Evolutionary conservation across 768 basidiomycete species (phyloP).

Genomic region (Termitomyces sp.): DNA sequence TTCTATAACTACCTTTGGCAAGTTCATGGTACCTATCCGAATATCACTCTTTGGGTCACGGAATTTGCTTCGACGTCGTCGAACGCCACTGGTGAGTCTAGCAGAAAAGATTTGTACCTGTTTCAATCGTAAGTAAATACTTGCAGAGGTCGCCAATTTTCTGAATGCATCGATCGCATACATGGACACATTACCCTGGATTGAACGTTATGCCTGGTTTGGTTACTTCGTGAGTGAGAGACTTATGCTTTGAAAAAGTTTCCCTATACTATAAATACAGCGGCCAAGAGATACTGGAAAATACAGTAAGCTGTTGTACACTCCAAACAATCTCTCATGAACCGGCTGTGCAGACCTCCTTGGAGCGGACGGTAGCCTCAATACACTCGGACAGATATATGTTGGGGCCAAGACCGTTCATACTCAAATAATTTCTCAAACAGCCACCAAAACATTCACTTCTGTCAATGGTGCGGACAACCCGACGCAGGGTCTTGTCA

Average conservation of each 20-base stretch:
- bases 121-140: not conserved
- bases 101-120: not conserved
- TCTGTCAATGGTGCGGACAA: conserved; percentile 31
- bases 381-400: conserved; percentile 39
- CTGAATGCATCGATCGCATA: conserved; percentile 52
- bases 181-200: conserved; percentile 48
- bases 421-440: conserved; percentile 25
- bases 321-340: not conserved
- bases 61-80: conserved; percentile 54
- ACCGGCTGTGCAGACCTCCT: conserved; percentile 31
- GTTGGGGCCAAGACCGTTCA: conserved; percentile 39
- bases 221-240: conserved; percentile 36
- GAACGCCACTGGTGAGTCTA: conserved; percentile 30
- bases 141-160: conserved; percentile 41
- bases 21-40: conserved; percentile 42
- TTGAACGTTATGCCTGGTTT: conserved; percentile 65
- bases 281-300: conserved; percentile 32
- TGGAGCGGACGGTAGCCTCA: conserved; percentile 36
- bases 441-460: conserved; percentile 21
- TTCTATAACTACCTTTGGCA: conserved; percentile 52
- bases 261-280: conserved; percentile 17
- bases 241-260: conserved; percentile 8
- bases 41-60: conserved; percentile 57
- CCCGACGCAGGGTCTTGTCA: conserved; percentile 28
- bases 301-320: conserved; percentile 30